Evolutionary conservation across 2,329 filamentous ascomycete species (phyloP), one percentile per base, ranked within the genome.

Genomic region (Botrytis squamosa): DNA sequence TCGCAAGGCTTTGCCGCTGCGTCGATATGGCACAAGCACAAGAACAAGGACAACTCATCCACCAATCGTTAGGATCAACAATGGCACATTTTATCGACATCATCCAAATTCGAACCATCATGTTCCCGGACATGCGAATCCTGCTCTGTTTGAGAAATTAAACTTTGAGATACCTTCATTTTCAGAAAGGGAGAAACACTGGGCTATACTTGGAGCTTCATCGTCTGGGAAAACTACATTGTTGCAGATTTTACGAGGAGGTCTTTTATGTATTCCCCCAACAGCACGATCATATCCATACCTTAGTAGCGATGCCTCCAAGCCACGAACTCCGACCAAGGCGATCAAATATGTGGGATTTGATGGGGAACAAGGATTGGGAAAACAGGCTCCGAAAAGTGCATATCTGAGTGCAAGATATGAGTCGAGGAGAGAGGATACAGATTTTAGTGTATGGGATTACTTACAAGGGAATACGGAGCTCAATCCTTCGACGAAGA

Each of bases 311-410:
- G 86, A 88, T 66, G 85, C 87, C 75, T 82, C 81, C 71, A 80
- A 68, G 82, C 82, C 93, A 66, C 86, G 88, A 63, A 87, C 85
- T 70, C 89, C 92, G 0, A 85, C 85, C 20, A 86, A 86, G 76
- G 94, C 94, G 0, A 92, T 99, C 74, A 91, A 91, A 78, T 95
- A 97, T 85, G 94, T 98, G 16, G 95, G 96, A 0, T 98, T 98
- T 80, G 93, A 94, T 80, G 90, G 89, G 3, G 92, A 95, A 77
- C 87, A 89, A 40, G 86, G 87, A 9, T 83, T 88, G 9, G 86
- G 87, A 2, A 67, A 33, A 14, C 84, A 84, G n/a, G 85, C 86
- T 9, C 86, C 88, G 0, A 86, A 89, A n/a, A 92, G 92, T 33
- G 91, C 94, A 7, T 98, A 98, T 81, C 84, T 98, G 29, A 94